phyloP scores from a whole-genome alignment of 139 green algal species.

The Zygnema circumcarinatum region DNA sequence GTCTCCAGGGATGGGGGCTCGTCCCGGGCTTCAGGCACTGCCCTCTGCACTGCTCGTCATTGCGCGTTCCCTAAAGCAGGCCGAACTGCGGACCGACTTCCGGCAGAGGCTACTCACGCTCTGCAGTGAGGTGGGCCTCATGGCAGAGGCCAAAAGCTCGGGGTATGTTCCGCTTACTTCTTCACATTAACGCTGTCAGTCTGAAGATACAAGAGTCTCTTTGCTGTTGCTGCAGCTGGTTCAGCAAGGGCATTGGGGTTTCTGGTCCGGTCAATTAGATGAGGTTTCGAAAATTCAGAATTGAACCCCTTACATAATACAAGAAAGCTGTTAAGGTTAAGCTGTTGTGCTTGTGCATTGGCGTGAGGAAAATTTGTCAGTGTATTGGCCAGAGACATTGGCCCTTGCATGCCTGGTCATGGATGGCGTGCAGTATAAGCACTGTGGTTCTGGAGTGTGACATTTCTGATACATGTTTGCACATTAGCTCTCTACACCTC shows the following conservation, averaged over 20 bases:
- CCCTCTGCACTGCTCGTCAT: conserved; percentile 18
- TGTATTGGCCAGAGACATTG: too few relatives aligned
- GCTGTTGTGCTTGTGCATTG: too few relatives aligned
- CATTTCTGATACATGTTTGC: too few relatives aligned
- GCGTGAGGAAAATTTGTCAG: too few relatives aligned
- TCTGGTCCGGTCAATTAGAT: too few relatives aligned
- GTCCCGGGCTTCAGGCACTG: conserved; percentile 12
- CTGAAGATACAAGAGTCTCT: background rate
- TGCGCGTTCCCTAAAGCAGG: conserved; percentile 9
- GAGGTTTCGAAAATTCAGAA: too few relatives aligned
- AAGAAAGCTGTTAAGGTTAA: too few relatives aligned
- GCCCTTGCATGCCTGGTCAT: too few relatives aligned
- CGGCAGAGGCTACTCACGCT: conserved; percentile 35
- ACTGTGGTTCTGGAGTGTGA: too few relatives aligned
- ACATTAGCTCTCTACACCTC: too few relatives aligned
- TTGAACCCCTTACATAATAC: too few relatives aligned
- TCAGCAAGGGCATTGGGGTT: background rate
- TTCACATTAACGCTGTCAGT: background rate
- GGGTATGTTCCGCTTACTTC: conserved; percentile 4
- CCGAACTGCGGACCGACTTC: conserved; percentile 26
- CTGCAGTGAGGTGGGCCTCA: conserved; percentile 37
- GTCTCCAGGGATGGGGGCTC: background rate
- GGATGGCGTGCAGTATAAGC: too few relatives aligned
- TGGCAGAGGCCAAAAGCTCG: conserved; percentile 30
- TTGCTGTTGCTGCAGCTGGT: background rate